Evolutionary conservation across 2,329 filamentous ascomycete species (phyloP).

Genomic region (Phialocephala sp.): DNA sequence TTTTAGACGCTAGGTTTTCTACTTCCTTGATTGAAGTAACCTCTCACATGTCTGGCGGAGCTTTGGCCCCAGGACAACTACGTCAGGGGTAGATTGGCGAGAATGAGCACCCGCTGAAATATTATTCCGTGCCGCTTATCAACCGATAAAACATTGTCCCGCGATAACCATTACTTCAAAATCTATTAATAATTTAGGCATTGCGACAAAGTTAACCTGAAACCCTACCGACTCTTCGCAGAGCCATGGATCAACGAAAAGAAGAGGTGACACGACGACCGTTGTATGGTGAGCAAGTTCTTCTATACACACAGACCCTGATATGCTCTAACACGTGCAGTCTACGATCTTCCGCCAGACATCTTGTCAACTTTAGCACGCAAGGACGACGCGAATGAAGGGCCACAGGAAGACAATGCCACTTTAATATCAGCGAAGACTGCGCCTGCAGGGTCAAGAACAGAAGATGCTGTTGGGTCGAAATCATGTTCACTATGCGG

Average conservation of each 20-base stretch:
- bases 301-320: not conserved
- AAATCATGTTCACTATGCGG: constrained; percentile 84
- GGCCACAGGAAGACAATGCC: constrained; percentile 33
- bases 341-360: constrained; percentile 44
- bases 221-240: not conserved
- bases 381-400: constrained; percentile 39
- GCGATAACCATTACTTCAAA: constrained; percentile 6
- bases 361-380: constrained; percentile 44
- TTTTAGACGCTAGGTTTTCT: constrained; percentile 8
- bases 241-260: constrained; percentile 42
- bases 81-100: not conserved
- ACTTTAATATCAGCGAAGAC: constrained; percentile 35
- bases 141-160: constrained; percentile 15
- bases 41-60: not conserved
- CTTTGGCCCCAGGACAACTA: constrained; percentile 12
- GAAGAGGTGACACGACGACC: constrained; percentile 47
- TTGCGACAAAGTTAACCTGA: not conserved
- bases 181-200: not conserved
- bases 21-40: not conserved
- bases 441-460: constrained; percentile 44
- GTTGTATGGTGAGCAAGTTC: constrained; percentile 45
- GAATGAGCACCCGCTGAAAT: not conserved
- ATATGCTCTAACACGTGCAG: constrained; percentile 34
- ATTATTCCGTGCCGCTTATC: too few species aligned
- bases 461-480: constrained; percentile 59